phyloP scores from a whole-genome alignment of 129 eudicot genomes.

The Flaveria trinervia region DNA sequence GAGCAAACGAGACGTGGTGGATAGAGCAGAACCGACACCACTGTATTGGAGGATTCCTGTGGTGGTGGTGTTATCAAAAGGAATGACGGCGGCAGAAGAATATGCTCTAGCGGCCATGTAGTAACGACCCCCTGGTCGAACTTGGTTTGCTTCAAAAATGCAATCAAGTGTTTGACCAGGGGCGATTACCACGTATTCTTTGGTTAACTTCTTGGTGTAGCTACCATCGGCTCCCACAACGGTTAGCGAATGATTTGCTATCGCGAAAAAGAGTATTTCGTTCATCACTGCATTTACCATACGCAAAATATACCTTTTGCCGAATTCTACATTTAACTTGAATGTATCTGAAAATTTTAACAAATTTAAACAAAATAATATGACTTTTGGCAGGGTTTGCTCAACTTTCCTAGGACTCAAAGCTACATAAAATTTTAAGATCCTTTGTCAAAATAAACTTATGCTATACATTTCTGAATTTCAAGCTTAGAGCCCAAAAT shows the following conservation, averaged over 20 bases:
- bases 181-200: slow-evolving; percentile 37
- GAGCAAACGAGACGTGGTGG: slow-evolving; percentile 16
- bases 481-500: too few species aligned
- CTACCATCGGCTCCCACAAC: slow-evolving; percentile 58
- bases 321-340: slow-evolving; percentile 39
- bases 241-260: slow-evolving; percentile 54
- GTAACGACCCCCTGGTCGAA: slow-evolving; percentile 28
- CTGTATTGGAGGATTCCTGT: slow-evolving; percentile 45
- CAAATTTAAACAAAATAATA: background rate
- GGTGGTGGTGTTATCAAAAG: slow-evolving; percentile 55
- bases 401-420: too few species aligned
- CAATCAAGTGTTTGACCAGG: slow-evolving; percentile 70
- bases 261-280: slow-evolving; percentile 39
- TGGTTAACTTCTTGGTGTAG: slow-evolving; percentile 56
- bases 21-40: background rate
- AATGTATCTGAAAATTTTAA: slow-evolving; percentile 40
- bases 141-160: slow-evolving; percentile 50
- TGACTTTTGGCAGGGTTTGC: too few species aligned
- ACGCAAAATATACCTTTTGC: slow-evolving; percentile 48
- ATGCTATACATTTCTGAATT: too few species aligned
- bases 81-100: background rate
- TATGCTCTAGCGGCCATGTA: slow-evolving; percentile 63
- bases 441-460: too few species aligned
- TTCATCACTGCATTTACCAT: slow-evolving; percentile 55
- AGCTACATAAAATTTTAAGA: too few species aligned